Evolutionary conservation across 2,329 filamentous ascomycete genomes (phyloP), one percentile per base, ranked within the genome.

Genomic region (Talaromyces sp.): DNA sequence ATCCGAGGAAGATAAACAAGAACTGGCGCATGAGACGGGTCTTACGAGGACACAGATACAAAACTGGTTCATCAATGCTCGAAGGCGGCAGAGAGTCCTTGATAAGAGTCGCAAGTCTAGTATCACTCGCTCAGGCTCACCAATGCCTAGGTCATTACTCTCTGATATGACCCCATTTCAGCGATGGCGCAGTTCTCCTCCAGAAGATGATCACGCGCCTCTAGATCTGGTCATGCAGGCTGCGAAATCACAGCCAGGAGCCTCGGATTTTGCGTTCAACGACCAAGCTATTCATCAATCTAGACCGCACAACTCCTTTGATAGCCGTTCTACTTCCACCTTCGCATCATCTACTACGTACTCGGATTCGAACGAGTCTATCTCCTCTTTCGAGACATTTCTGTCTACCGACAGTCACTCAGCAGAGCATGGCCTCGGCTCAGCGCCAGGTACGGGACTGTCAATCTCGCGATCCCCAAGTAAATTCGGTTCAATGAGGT

Each of bases 21-120:
- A 69, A 3, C 74, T 85, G 0, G 73, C 77, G 11, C 68, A 71
- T 3, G 74, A 82, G 66, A 82, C 82, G 0, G 82, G 82, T 0
- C 75, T 84, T 17, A 83, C 78, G 22, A 74, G 73, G 59, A 80
- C 76, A 1, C 80, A 83, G 39, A 78, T 84, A 2, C 73, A 79
- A 25, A 83, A 82, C 61, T 85, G 82, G 82, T 84, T 85, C 68
- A 78, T 81, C 25, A 85, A 85, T 67, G 82, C 81, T 0, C 76
- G 83, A 22, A 78, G 83, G 8, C 81, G 82, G 1, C 79, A 83
- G 81, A 8, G 71, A 81, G 43, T 73, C 70, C 41, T 70, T 74
- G 56, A 43, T 43, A 73, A 58, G 22, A 71, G 52, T 39, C 71
- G 3, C 73, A 73, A 22, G 67, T 74, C 31, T 76, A 39, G n/a